A percentile compares a stretch with the other conserved stretches of the same genome.
Evolutionary conservation across 192 early-diverging fungal genomes (phyloP).

Genomic region (Coemansia aciculifera): DNA sequence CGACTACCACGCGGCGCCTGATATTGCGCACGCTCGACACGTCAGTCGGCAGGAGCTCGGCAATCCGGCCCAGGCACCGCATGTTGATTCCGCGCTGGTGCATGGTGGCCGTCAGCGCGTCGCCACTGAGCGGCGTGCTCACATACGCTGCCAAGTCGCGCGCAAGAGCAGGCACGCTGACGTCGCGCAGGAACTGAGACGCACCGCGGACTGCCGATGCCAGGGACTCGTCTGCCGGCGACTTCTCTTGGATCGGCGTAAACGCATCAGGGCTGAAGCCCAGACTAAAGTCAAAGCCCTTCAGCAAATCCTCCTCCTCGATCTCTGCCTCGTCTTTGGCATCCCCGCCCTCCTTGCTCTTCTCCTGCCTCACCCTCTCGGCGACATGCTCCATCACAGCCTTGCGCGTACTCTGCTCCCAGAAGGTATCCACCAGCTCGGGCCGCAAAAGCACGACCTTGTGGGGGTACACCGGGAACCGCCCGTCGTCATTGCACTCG

Average conservation of each 20-base stretch:
- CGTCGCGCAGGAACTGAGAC: conserved; percentile 74
- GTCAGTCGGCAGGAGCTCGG: conserved; percentile 59
- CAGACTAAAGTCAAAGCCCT: conserved; percentile 56
- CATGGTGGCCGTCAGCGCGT: conserved; percentile 74
- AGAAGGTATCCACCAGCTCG: conserved; percentile 84
- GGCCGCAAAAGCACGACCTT: conserved; percentile 78
- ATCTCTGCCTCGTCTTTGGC: conserved; percentile 16
- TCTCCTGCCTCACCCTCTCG: conserved; percentile 35
- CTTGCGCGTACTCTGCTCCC: conserved; percentile 76
- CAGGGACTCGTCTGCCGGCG: conserved; percentile 9
- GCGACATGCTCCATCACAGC: conserved; percentile 48
- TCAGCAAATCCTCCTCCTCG: conserved; percentile 32
- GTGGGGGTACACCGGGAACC: conserved; percentile 80
- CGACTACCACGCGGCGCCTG: conserved; percentile 70
- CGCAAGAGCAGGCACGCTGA: conserved; percentile 65
- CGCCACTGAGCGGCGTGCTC: conserved; percentile 75
- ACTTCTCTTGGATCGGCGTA: conserved; percentile 52
- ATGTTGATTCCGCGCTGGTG: conserved; percentile 97
- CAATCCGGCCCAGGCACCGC: conserved; percentile 87
- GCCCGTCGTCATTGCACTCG: conserved; percentile 56
- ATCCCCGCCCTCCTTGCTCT: conserved; percentile 11
- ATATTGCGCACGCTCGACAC: conserved; percentile 25
- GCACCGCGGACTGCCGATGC: conserved; percentile 64
- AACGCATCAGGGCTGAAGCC: conserved; percentile 63
- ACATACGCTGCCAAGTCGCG: conserved; percentile 61